Evolutionary conservation across 2,329 filamentous ascomycete species (phyloP), one percentile per base, ranked within the genome.

Genomic region (Aspergillus texensis): DNA sequence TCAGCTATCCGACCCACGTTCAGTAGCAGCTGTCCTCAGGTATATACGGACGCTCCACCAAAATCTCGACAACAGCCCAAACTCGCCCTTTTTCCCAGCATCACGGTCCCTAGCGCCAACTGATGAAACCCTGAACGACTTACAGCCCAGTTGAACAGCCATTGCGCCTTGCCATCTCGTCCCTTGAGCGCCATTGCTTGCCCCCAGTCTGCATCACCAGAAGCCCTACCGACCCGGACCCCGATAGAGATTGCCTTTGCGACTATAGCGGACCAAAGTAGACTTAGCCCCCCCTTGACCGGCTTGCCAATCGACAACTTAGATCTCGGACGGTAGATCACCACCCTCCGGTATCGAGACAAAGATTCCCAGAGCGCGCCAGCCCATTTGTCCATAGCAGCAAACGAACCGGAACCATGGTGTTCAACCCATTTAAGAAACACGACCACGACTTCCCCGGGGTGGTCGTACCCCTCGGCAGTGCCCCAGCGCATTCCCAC

Each of bases 381-480:
- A 58, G 52, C 32, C 26, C 28, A 63, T 53, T 39, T 68, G 65
- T 57, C 55, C 62, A 59, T 58, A 70, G 63, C 67, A 65, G 57
- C 67, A 64, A 58, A 46, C 58, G 55, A 55, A 32, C 63, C 54
- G 58, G 28, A 68, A 70, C 41, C 6, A 77, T 77, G 75, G 64
- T 80, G 63, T 75, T 83, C 62, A 78, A 83, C 66, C 83, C 83
- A 1, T 85, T 86, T 75, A 80, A 81, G 62, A 82, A 77, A 65
- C 80, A 83, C 68, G 80, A 85, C 67, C 77, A 82, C 54, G 77
- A 84, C 61, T 85, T 84, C 63, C 78, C 79, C n/a, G 80, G 78
- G 26, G 74, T 79, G 28, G 83, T 86, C 36, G 78, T 86, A 11
- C 84, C 85, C 32, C 78, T 87, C 50, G 76, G 80, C 21, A 72